Percentiles rank a stretch among this genome's conserved stretches.
Conservation (phyloP, 1,284 basidiomycete genomes). For the Rhodotorula sp. region DNA sequence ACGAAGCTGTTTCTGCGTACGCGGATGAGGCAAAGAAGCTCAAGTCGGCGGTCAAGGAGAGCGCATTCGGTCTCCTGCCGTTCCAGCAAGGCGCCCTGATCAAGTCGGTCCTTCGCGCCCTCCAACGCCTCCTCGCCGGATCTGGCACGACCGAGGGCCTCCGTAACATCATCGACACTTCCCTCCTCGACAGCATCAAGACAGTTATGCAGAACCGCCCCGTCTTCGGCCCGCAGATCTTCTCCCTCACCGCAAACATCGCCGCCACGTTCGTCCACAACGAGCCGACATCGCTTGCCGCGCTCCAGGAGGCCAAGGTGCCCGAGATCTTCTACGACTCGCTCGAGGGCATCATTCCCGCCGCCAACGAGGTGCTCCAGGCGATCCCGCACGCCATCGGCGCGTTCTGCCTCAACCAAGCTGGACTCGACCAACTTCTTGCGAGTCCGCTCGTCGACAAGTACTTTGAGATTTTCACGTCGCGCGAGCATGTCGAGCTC, state of each 20-base stretch:
- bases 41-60: conserved; percentile 46
- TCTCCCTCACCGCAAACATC: conserved; percentile 88
- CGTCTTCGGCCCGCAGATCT: conserved; percentile 81
- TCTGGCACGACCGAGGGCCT: conserved; percentile 92
- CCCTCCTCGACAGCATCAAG: conserved; percentile 81
- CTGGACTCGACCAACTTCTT: conserved; percentile 78
- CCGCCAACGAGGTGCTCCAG: conserved; percentile 71
- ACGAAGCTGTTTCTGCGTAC: conserved; percentile 63
- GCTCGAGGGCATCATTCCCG: conserved; percentile 80
- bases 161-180: conserved; percentile 88
- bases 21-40: conserved; percentile 52
- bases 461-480: conserved; percentile 82
- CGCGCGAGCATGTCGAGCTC: conserved; percentile 79
- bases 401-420: conserved; percentile 89
- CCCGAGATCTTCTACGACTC: conserved; percentile 86
- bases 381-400: conserved; percentile 94
- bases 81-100: conserved; percentile 58
- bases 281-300: conserved; percentile 88
- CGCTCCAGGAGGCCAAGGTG: conserved; percentile 87
- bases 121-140: conserved; percentile 95
- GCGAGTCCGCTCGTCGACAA: conserved; percentile 74
- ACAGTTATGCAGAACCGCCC: conserved; percentile 78
- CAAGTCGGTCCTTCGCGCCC: conserved; percentile 86
- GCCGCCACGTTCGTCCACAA: conserved; percentile 99
- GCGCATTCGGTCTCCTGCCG: conserved; percentile 37